Evolutionary conservation across 192 early-diverging fungal species (phyloP).

Genomic region (Backusella circina): DNA sequence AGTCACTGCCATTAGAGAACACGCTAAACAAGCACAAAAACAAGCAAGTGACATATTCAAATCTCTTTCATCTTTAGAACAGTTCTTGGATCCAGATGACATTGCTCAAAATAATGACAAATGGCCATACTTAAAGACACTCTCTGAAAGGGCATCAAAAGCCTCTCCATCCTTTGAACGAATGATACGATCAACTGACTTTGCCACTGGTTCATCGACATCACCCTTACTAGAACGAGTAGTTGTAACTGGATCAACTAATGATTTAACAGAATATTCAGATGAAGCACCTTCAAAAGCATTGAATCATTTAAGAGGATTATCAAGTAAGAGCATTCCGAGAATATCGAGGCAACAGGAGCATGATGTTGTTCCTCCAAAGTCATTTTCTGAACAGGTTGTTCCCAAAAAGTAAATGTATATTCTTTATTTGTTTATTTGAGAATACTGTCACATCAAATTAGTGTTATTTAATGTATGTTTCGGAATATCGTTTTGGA

Average conservation of each 20-base stretch:
- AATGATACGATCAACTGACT: background rate
- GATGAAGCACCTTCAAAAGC: background rate
- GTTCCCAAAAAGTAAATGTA: background rate
- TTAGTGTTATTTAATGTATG: background rate
- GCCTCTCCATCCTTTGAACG: background rate
- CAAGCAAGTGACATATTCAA: background rate
- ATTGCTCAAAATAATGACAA: background rate
- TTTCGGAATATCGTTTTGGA: background rate
- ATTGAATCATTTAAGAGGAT: background rate
- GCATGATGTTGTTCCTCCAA: background rate
- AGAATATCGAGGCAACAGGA: background rate
- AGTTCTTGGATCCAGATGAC: background rate
- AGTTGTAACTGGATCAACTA: background rate
- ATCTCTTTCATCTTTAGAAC: background rate
- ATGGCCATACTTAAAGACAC: background rate
- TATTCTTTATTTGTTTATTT: background rate
- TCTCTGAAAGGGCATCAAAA: background rate
- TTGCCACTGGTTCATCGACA: background rate
- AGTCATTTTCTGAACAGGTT: background rate
- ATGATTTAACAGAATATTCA: background rate
- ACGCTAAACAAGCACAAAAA: background rate
- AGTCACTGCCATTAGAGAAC: background rate
- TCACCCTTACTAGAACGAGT: background rate
- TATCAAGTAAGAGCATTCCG: background rate
- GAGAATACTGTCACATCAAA: background rate